phyloP scores from a whole-genome alignment of 2,329 filamentous ascomycete species.

The Phaeosphaeria sp. region DNA sequence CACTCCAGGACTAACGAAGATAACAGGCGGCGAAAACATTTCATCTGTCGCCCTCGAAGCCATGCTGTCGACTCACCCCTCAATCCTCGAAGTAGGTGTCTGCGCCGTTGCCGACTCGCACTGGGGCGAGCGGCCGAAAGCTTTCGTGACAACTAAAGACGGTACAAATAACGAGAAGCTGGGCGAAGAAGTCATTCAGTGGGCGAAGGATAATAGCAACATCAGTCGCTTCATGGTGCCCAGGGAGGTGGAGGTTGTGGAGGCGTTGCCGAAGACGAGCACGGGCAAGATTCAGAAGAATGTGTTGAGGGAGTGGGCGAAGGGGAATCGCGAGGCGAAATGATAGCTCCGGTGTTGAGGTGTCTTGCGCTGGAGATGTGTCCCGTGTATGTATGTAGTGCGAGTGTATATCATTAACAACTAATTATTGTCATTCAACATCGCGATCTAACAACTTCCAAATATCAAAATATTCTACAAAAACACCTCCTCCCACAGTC shows the following conservation, averaged over 20 bases:
- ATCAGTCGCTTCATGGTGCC: conserved; percentile 93
- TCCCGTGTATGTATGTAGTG: background rate
- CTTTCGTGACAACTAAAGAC: conserved; percentile 81
- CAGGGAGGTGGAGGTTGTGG: conserved; percentile 76
- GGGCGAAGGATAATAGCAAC: conserved; percentile 80
- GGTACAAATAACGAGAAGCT: conserved; percentile 59
- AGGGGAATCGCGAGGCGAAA: conserved; percentile 49
- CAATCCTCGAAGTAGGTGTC: conserved; percentile 89
- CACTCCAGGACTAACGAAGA: conserved; percentile 1
- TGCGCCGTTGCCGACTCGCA: conserved; percentile 86
- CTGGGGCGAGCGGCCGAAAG: conserved; percentile 97
- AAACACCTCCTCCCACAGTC: background rate
- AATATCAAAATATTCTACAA: background rate
- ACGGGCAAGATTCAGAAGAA: conserved; percentile 98
- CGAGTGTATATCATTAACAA: background rate
- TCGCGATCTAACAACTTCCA: no score
- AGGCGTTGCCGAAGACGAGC: conserved; percentile 92
- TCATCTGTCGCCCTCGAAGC: conserved; percentile 90
- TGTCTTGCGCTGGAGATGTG: background rate
- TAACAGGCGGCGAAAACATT: conserved; percentile 89
- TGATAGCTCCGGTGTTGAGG: background rate
- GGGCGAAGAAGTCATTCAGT: conserved; percentile 77
- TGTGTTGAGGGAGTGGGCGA: conserved; percentile 85
- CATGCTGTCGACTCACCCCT: conserved; percentile 86
- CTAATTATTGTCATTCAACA: background rate